Evolutionary conservation across 768 basidiomycete species (phyloP), one percentile per base, ranked within the genome.

Genomic region (Pulveroboletus sp.): DNA sequence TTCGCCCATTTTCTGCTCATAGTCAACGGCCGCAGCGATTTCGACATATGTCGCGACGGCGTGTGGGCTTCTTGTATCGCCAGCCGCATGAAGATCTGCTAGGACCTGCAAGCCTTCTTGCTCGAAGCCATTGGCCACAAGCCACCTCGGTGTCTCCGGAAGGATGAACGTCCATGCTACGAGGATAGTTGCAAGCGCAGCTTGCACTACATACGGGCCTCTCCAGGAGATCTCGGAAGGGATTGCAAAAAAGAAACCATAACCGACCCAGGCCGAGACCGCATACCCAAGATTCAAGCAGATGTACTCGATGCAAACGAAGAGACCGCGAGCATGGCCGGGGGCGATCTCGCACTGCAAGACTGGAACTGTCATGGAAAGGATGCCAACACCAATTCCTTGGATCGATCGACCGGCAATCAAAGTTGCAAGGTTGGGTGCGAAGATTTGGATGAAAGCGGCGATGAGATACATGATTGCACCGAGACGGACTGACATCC

Each of bases 71-170:
- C 72, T 65, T 11, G 67, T 52, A 56, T 82, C 74, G 27, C 81
- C 80, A 0, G 56, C 61, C 0, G 73, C 77, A 49, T 83, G 80
- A 16, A 83, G 68, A 57, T 83, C 80, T n/a, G 81, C 80, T 17
- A 83, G 71, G 32, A 75, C 71, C 17, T 60, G 65, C 12, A 81
- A 63, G 1, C 76, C 81, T 58, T 81, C 79, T 35, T 69, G 60
- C 20, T 68, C 65, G 58, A 76, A 77, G 12, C 76, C 78, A 45
- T 80, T 76, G 56, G 77, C 75, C 49, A 80, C 69, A 32, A 81
- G 71, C 75, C 77, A 82, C 20, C 80, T 69, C 1, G 78, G 79
- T 0, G 77, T 77, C 50, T 80, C 75, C 2, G 76, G 78, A 32
- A 80, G 70, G 56, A 73, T 63, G 58, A 76, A 71, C 16, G 78